phyloP scores from a whole-genome alignment of 306 rosid genomes.

The Casuarina cunninghamiana region DNA sequence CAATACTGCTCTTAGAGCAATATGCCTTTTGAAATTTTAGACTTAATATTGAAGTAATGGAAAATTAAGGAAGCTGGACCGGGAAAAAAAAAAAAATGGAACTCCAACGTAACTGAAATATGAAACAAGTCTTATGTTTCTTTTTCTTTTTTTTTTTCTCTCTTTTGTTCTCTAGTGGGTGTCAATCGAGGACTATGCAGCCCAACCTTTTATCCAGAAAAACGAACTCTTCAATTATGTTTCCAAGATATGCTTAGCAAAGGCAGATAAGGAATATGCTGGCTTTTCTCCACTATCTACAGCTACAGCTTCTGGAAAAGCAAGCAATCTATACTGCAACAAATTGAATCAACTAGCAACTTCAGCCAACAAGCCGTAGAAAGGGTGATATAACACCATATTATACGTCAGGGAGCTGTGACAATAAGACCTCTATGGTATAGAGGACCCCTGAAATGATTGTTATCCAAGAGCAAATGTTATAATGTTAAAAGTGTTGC shows the following conservation, averaged over 20 bases:
- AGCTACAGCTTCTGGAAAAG: constrained; percentile 47
- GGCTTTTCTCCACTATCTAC: constrained; percentile 47
- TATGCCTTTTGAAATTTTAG: too few species aligned
- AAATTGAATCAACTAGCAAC: constrained; percentile 22
- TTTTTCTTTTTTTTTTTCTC: background rate
- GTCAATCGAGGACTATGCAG: constrained; percentile 66
- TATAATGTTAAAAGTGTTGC: too few species aligned
- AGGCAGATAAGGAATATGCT: constrained; percentile 39
- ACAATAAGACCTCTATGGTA: too few species aligned
- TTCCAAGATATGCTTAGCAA: constrained; percentile 54
- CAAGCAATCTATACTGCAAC: constrained; percentile 51
- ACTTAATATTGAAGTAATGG: too few species aligned
- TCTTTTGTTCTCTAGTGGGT: constrained; percentile 61
- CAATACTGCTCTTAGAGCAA: too few species aligned
- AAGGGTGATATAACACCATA: background rate
- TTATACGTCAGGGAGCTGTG: too few species aligned
- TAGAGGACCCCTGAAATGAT: too few species aligned
- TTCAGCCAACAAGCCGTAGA: constrained; percentile 11
- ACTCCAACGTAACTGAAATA: background rate
- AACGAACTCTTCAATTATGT: constrained; percentile 47
- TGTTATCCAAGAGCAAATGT: too few species aligned
- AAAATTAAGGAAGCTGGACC: background rate
- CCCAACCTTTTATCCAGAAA: constrained; percentile 55
- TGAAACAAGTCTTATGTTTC: background rate
- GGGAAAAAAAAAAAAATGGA: too few species aligned